Evolutionary conservation across 768 basidiomycete genomes (phyloP), one percentile per base, ranked within the genome.

Genomic region (Leccinum ochraceum): DNA sequence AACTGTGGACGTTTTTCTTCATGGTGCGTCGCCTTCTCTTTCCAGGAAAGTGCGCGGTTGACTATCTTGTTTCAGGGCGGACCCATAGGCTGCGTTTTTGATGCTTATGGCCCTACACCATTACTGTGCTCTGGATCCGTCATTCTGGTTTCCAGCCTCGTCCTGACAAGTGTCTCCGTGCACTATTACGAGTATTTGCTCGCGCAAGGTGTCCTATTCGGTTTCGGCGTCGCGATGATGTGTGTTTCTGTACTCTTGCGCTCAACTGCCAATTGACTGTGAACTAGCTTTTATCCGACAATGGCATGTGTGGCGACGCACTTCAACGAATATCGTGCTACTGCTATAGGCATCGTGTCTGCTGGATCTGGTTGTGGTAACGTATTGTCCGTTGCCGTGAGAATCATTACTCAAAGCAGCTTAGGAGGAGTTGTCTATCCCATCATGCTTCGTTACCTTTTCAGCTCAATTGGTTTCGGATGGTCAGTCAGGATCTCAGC

Each of bases 371-470:
- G 87, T 58, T 69, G 83, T 58, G 87, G 87, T 86, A 60, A 61
- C 24, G 56, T 56, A 9, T 55, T 53, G 56, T 54, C 59, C 58
- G 54, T 60, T 57, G n/a, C 5, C 1, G 20, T 66, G 65, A 48
- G 60, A 57, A 65, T 72, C 64, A 46, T 57, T 54, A 54, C 74
- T 67, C 22, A 65, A 59, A 36, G 59, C 3, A 24, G 24, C 34
- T 54, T 67, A 83, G 90, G 90, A 24, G 88, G 88, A 10, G 85
- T 89, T 3, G 73, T 87, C n/a, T 89, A 83, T 63, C 86, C 88
- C 0, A 81, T 90, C 53, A 75, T 87, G 74, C 77, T 89, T 22
- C 83, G 83, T 64, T 74, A 74, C 36, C 81, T 89, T 28, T 87
- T 89, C 66, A 65, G 72, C 49, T 60, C 64, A 30, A 70, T 87